These are phyloP conservation scores for Hypoxylon lienhwacheense DNA, from an alignment of 495 filamentous ascomycete genomes.

Conservation along the genomic window DNA sequence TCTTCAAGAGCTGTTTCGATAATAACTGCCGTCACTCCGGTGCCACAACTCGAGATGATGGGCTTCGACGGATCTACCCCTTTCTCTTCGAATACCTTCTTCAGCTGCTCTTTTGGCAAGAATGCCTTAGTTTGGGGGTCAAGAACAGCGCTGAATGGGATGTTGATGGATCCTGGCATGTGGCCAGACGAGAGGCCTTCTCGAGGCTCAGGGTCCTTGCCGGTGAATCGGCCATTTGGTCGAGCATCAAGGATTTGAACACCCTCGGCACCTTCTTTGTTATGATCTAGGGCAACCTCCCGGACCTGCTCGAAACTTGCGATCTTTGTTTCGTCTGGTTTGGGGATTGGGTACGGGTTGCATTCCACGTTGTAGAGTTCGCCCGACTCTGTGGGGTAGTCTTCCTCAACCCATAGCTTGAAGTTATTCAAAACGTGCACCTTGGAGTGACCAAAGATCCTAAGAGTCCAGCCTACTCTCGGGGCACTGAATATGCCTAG, in stretches of 20 bases:
- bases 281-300: slow-evolving; percentile 69
- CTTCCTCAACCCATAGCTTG: slow-evolving; percentile 81
- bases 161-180: slow-evolving; percentile 81
- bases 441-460: slow-evolving; percentile 84
- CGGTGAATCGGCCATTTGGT: slow-evolving; percentile 75
- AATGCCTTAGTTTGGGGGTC: slow-evolving; percentile 81
- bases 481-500: slow-evolving; percentile 93
- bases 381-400: slow-evolving; percentile 76
- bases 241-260: slow-evolving; percentile 92
- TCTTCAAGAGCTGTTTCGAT: slow-evolving; percentile 84
- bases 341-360: slow-evolving; percentile 57
- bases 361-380: slow-evolving; percentile 64
- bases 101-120: slow-evolving; percentile 69
- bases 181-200: slow-evolving; percentile 87
- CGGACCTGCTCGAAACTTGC: slow-evolving; percentile 75
- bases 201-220: slow-evolving; percentile 83
- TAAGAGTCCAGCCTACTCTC: slow-evolving; percentile 88
- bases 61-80: slow-evolving; percentile 79
- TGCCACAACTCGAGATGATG: slow-evolving; percentile 88
- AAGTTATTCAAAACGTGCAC: slow-evolving; percentile 96
- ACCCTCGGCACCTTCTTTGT: slow-evolving; percentile 76
- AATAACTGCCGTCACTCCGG: slow-evolving; percentile 91
- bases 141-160: slow-evolving; percentile 78
- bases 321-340: slow-evolving; percentile 53
- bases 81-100: slow-evolving; percentile 72